Evolutionary conservation across 2,329 filamentous ascomycete species (phyloP).

Genomic region (Pseudomassariella vexata): DNA sequence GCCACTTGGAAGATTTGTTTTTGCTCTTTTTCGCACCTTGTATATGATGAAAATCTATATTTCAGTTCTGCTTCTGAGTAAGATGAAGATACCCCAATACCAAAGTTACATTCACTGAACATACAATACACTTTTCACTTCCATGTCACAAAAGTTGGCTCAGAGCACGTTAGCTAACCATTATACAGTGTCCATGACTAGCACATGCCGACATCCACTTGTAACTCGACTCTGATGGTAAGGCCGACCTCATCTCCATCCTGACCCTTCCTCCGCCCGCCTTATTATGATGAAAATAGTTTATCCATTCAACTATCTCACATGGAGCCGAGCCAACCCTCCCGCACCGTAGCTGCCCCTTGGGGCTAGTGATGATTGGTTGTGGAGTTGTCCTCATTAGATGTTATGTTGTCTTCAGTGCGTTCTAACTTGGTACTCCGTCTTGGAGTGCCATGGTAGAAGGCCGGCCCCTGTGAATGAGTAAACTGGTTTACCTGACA

Average conservation of each 20-base stretch:
- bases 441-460: conserved; percentile 46
- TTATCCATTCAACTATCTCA: conserved; percentile 73
- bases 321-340: conserved; percentile 64
- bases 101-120: conserved; percentile 55
- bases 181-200: too few species aligned
- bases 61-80: conserved; percentile 73
- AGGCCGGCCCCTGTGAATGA: conserved; percentile 60
- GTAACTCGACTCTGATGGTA: too few species aligned
- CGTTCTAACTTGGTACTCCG: conserved; percentile 42
- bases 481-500: conserved; percentile 65
- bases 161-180: too few species aligned
- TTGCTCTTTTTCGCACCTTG: conserved; percentile 15
- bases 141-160: too few species aligned
- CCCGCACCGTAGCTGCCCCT: conserved; percentile 58
- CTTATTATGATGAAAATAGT: conserved; percentile 54
- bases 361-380: conserved; percentile 57
- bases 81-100: conserved; percentile 61
- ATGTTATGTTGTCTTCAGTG: conserved; percentile 59
- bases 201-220: not conserved
- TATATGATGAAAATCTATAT: conserved; percentile 59
- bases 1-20: too few species aligned
- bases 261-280: conserved; percentile 3
- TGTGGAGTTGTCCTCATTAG: conserved; percentile 64
- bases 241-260: conserved; percentile 3
- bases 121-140: not conserved